These are phyloP conservation scores for Paramecium pentaurelia DNA, from an alignment of 73 alveolate species.

Conservation along the genomic window DNA sequence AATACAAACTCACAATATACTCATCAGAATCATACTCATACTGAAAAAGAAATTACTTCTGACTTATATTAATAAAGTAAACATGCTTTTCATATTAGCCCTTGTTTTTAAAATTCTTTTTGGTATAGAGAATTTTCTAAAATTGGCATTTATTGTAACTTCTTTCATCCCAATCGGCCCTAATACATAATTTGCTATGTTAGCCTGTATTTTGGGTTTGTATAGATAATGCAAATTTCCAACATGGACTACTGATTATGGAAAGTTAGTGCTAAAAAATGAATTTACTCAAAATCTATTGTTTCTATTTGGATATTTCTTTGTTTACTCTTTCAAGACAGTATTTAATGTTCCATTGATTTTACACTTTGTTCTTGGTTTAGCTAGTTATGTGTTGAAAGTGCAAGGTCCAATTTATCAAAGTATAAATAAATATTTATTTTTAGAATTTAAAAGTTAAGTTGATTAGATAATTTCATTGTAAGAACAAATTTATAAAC, in stretches of 20 bases:
- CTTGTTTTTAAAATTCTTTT: neutral
- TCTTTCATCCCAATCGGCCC: neutral
- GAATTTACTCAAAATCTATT: conserved; percentile 21
- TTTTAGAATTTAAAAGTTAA: neutral
- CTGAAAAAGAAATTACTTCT: neutral
- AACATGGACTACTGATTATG: neutral
- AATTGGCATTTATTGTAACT: neutral
- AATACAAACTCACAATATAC: neutral
- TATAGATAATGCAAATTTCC: conserved; percentile 5
- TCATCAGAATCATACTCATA: neutral
- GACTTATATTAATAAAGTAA: neutral
- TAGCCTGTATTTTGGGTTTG: neutral
- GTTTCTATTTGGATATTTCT: neutral
- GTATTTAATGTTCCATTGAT: neutral
- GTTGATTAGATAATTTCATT: neutral
- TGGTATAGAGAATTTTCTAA: conserved; percentile 8
- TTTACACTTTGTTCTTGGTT: conserved; percentile 11
- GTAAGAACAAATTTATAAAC: neutral
- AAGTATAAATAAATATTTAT: neutral
- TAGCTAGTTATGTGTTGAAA: neutral
- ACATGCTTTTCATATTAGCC: neutral
- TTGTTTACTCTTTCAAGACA: neutral
- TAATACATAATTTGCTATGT: neutral
- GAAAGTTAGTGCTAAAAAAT: neutral
- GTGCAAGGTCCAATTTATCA: neutral